Conservation (phyloP, 768 basidiomycete species). For the Boletus pseudo-olivaceus region DNA sequence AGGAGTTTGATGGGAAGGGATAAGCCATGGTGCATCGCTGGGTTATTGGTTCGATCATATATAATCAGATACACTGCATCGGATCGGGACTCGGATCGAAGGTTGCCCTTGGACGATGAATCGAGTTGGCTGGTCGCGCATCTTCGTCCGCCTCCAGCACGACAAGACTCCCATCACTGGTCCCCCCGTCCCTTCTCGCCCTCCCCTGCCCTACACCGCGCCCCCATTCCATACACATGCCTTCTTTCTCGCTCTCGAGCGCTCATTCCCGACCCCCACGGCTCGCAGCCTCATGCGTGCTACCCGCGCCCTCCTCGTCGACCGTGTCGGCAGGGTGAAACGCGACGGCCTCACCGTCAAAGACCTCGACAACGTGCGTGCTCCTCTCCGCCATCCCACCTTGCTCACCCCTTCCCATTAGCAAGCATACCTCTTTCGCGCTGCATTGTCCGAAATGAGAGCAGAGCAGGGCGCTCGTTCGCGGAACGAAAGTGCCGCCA, state of each 20-base stretch:
- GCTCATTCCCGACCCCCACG: slow-evolving; percentile 67
- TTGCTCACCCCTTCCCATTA: slow-evolving; percentile 27
- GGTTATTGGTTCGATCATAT: not conserved
- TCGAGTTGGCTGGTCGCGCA: slow-evolving; percentile 5
- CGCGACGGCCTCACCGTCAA: slow-evolving; percentile 70
- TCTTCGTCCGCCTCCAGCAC: slow-evolving; percentile 15
- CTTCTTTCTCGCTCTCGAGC: slow-evolving; percentile 69
- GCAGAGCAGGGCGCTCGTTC: slow-evolving; percentile 81
- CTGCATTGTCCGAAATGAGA: slow-evolving; percentile 86
- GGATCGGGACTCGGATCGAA: slow-evolving; percentile 15
- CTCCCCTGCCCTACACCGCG: slow-evolving; percentile 44
- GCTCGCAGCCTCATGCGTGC: slow-evolving; percentile 83
- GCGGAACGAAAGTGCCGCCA: slow-evolving; percentile 80
- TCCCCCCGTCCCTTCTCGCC: slow-evolving; percentile 16
- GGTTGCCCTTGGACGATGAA: not conserved
- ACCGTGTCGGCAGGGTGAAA: slow-evolving; percentile 66
- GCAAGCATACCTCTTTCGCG: slow-evolving; percentile 96
- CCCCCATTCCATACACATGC: slow-evolving; percentile 84
- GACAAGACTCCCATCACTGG: slow-evolving; percentile 4
- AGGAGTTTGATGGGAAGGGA: slow-evolving; percentile 18
- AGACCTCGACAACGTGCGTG: slow-evolving; percentile 76
- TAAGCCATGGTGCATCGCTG: slow-evolving; percentile 13
- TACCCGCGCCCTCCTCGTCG: slow-evolving; percentile 73
- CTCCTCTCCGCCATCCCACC: not conserved
- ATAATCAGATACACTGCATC: not conserved